Percentiles rank a stretch among this genome's conserved stretches.
phyloP scores from a whole-genome alignment of 2,329 filamentous ascomycete species.

The Nannizzia gypsea region DNA sequence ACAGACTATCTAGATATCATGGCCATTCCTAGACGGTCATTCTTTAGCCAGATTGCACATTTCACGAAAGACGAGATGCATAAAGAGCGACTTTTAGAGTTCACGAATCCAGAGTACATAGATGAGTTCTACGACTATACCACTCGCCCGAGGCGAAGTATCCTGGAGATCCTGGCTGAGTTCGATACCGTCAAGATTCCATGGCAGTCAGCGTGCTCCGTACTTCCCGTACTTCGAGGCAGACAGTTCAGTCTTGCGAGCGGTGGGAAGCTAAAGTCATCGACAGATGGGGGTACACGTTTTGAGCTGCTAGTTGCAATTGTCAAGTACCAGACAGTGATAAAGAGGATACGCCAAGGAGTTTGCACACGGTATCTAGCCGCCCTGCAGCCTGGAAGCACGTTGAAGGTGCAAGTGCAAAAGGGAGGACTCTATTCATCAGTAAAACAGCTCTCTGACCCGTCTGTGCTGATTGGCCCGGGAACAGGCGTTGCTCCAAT shows the following conservation, averaged over 20 bases:
- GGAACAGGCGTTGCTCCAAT: slow-evolving; percentile 83
- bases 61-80: slow-evolving; percentile 64
- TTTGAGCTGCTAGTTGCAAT: slow-evolving; percentile 73
- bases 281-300: slow-evolving; percentile 31
- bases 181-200: slow-evolving; percentile 77
- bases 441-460: slow-evolving; percentile 38
- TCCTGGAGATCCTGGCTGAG: slow-evolving; percentile 83
- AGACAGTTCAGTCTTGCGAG: slow-evolving; percentile 89
- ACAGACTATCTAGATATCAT: slow-evolving; percentile 79
- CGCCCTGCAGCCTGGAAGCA: slow-evolving; percentile 46
- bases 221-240: slow-evolving; percentile 74
- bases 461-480: slow-evolving; percentile 67
- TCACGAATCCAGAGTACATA: slow-evolving; percentile 63
- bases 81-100: slow-evolving; percentile 69
- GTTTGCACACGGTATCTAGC: slow-evolving; percentile 83
- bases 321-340: slow-evolving; percentile 81
- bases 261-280: slow-evolving; percentile 42
- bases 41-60: slow-evolving; percentile 67
- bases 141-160: slow-evolving; percentile 75
- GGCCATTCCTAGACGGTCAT: slow-evolving; percentile 74
- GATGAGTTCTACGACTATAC: slow-evolving; percentile 97
- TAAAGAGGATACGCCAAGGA: slow-evolving; percentile 71
- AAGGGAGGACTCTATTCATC: slow-evolving; percentile 41
- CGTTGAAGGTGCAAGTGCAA: slow-evolving; percentile 48
- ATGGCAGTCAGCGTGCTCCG: slow-evolving; percentile 55